Evolutionary conservation across 352 stramenopile genomes (phyloP).

Genomic region (Phytopythium montanum): DNA sequence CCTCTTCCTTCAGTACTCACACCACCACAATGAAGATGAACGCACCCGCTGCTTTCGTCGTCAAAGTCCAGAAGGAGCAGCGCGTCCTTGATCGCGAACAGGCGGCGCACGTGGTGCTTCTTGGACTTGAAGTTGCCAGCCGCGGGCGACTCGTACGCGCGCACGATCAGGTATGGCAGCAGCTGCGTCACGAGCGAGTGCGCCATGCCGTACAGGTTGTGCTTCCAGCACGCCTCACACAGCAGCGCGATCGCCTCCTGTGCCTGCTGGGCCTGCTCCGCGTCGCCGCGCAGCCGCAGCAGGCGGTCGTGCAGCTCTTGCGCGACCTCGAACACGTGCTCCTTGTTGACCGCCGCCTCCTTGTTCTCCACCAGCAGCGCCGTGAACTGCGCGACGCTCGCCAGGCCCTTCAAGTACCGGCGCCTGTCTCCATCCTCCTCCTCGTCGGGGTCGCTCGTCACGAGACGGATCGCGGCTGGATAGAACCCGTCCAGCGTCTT

Average conservation of each 20-base stretch:
- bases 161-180: conserved; percentile 81
- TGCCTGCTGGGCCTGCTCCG: conserved; percentile 26
- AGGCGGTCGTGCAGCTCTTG: conserved; percentile 69
- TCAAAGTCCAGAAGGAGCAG: conserved; percentile 80
- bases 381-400: conserved; percentile 51
- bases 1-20: not conserved
- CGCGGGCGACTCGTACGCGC: conserved; percentile 60
- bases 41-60: conserved; percentile 69
- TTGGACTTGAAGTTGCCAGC: conserved; percentile 56
- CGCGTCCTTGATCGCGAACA: conserved; percentile 76
- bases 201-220: conserved; percentile 49
- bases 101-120: conserved; percentile 66
- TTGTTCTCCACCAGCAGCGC: conserved; percentile 56
- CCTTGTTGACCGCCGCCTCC: conserved; percentile 43
- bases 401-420: conserved; percentile 29
- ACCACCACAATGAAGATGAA: not conserved
- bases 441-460: conserved; percentile 20
- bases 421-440: conserved; percentile 16
- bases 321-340: conserved; percentile 52
- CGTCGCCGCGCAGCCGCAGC: conserved; percentile 45
- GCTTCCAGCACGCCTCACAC: conserved; percentile 74
- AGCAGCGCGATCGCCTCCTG: conserved; percentile 73
- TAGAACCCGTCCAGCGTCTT: conserved; percentile 51
- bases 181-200: conserved; percentile 80
- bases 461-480: conserved; percentile 31